Evolutionary conservation across 805 yeast species (phyloP), one percentile per base, ranked within the genome.

Genomic region (Saturnispora sanitii): DNA sequence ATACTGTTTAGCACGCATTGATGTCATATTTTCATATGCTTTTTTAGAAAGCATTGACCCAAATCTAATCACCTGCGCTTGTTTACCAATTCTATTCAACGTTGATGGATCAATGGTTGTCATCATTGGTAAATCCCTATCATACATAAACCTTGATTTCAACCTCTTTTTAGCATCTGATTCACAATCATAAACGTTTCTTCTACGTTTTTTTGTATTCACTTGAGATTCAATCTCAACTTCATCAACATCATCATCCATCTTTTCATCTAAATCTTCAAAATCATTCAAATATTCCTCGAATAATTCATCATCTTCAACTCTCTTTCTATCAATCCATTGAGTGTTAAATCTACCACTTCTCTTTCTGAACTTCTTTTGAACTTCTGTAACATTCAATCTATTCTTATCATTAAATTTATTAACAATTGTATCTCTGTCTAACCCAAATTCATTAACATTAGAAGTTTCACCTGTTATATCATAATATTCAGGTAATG

Each of bases 11-110:
- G 49, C 92, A 70, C 60, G 78, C 77, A 53, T 76, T 71, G 41
- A 83, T 77, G 17, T 88, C 81, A 55, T 87, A 86, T 51, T 85
- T 40, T 87, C 96, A 55, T 83, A 83, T 0, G 96, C 79, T 58
- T 88, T 90, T 4, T 92, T 76, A 32, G 87, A 67, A 25, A 90
- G 62, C 96, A 87, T 87, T 6, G 94, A 76, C 7, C 96, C 95
- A 61, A 88, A 88, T 45, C 96, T 68, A 23, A 90, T 83, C 1
- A 83, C 79, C 60, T 88, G 96, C 1, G 96, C 87, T 38, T 79
- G 90, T 40, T 80, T 80, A 12, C 86, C 75, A 32, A 88, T 85
- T 47, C 82, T 81, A 55, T 88, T 88, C 51, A 88, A 68, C 41
- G 73, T 71, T 0, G 95, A 78, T 0, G 96, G 96, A 58, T 86